Evolutionary conservation across 2,329 filamentous ascomycete species (phyloP), one percentile per base, ranked within the genome.

Genomic region (Botrytis elliptica): DNA sequence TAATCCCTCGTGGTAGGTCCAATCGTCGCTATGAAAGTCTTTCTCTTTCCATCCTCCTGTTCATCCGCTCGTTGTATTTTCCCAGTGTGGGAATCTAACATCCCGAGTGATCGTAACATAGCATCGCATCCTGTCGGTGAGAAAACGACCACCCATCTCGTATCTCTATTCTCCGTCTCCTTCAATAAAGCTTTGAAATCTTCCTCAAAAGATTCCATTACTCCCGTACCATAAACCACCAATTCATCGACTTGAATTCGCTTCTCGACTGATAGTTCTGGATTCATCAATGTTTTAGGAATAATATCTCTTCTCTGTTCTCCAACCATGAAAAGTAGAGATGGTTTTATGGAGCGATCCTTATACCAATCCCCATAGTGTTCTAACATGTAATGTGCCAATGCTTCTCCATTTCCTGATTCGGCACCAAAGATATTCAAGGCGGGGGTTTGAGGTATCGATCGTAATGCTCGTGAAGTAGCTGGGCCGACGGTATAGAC

Each of bases 271-370:
- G 86, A 82, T 14, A 94, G 83, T 0, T 80, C 78, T 0, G 84
- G 80, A 57, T 88, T 87, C 85, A 90, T 92, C 55, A 98, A 84
- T 1, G 89, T 93, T 78, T 88, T 93, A 1, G 96, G 95, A 76
- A 99, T 97, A 77, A 97, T 90, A 81, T 98, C 96, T 63, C 96
- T 86, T 72, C 94, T 88, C 81, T 95, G 93, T 81, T 98, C 95
- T 33, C 96, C 96, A 0, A 97, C 94, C 22, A 97, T 87, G 81
- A 98, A 99, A 1, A 98, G 84, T 8, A 98, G 82, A 0, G 92
- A 88, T 0, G 87, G 90, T 78, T 89, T 89, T 22, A 77, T 44
- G 22, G 73, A 38, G 68, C 82, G 80, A 55, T 81, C 81, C 52
- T 80, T 76, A 76, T 89, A 86, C 85, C 86, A 87, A 68, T 83